Evolutionary conservation across 331 rosid species (phyloP), one percentile per base, ranked within the genome.

Genomic region (Cucumis variabilis): DNA sequence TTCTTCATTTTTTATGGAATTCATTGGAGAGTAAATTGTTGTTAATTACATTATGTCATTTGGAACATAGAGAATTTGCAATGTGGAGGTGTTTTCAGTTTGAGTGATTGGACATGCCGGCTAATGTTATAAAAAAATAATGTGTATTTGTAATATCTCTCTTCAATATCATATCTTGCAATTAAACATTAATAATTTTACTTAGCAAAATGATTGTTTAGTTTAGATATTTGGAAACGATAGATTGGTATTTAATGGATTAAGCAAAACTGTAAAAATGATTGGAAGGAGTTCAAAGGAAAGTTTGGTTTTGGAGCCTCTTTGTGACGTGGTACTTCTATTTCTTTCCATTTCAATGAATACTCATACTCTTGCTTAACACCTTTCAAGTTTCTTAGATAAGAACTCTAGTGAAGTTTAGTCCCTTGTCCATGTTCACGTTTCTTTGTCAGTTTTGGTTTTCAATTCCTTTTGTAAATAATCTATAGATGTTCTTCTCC

Each of bases 61-160:
- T 62, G 87, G 77, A 84, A 27, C 82, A 51, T 79, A 96, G 98
- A 88, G 95, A 90, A 81, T 90, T 94, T 87, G 99, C 98, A 55
- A 94, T 94, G 98, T 95, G 98, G 98, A 93, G 99, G 91, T 96
- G 99, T 87, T 96, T 95, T 87, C 96, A 90, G 66, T 70, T 84
- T 79, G 86, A 90, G 19, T 96, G 93, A 94, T n/a, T 95, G 98
- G 98, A 91, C 93, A 82, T 98, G 94, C 80, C 90, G 89, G 98
- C 98, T 96, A 93, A 92, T 73, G 87, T 78, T 27, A 83, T 82
- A 17, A 58, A 6, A 55, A 81, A 44, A 0, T 25, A 53, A 55
- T 63, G 10, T 78, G 70, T 87, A 19, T 37, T 84, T 55, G 37
- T 23, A 76, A 24, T 90, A 77, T 81, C 0, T 89, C 84, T 88